Conservation (phyloP, 208 protist species). For the Leishmania major region DNA sequence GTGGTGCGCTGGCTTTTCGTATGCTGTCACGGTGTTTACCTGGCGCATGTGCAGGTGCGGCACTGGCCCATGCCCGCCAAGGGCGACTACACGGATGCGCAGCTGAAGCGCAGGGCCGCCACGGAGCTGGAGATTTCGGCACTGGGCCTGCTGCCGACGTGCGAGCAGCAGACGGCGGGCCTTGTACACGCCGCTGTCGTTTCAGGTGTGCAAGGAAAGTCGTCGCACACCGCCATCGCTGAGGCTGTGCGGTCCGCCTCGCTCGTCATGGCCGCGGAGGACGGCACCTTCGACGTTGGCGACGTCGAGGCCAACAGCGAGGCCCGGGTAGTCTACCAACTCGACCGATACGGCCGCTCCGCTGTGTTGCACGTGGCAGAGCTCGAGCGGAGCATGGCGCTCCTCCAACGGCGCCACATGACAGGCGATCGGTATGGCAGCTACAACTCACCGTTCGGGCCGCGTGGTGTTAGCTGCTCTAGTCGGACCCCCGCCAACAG, state of each 20-base stretch:
- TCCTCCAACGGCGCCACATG: slow-evolving; percentile 20
- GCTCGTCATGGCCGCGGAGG: neutral
- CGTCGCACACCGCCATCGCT: neutral
- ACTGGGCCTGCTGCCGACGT: slow-evolving; percentile 2
- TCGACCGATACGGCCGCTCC: slow-evolving; percentile 63
- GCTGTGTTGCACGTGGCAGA: slow-evolving; percentile 60
- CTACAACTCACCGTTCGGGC: neutral
- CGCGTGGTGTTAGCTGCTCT: neutral
- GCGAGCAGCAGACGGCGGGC: neutral
- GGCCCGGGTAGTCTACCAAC: slow-evolving; percentile 66
- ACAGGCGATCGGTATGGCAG: neutral
- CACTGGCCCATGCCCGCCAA: slow-evolving; percentile 61
- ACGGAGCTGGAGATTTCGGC: slow-evolving; percentile 4
- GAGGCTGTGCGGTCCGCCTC: neutral
- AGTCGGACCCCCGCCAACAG: neutral
- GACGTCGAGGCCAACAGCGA: slow-evolving; percentile 79
- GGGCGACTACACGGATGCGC: slow-evolving; percentile 30
- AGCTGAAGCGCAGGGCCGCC: slow-evolving; percentile 4
- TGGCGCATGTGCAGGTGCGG: slow-evolving; percentile 59
- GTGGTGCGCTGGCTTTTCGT: slow-evolving; percentile 73
- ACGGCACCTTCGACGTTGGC: slow-evolving; percentile 58
- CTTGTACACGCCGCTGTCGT: neutral
- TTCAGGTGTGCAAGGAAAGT: neutral
- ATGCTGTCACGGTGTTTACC: slow-evolving; percentile 77
- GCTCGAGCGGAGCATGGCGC: slow-evolving; percentile 47